A percentile compares a stretch with the other conserved stretches of the same genome.
Evolutionary conservation across 2,329 filamentous ascomycete genomes (phyloP).

Genomic region (Apiospora koreana): DNA sequence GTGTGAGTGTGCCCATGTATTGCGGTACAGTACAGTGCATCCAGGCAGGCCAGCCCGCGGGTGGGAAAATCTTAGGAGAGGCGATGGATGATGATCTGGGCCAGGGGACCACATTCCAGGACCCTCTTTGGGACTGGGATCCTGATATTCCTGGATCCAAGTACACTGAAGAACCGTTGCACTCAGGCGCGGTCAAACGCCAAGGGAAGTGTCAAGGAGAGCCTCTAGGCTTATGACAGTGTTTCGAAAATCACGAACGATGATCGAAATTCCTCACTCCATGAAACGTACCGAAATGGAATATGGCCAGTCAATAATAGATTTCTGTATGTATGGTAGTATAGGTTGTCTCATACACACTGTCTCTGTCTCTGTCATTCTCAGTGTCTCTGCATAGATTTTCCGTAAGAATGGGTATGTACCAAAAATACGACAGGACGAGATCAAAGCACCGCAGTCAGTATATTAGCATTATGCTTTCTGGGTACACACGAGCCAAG

Average conservation of each 20-base stretch:
- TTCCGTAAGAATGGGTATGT: background rate
- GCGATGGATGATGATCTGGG: constrained; percentile 38
- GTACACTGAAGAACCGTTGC: constrained; percentile 2
- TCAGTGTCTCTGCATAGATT: background rate
- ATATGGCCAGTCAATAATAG: background rate
- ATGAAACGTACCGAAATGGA: constrained; percentile 2
- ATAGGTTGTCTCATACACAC: background rate
- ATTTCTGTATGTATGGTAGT: background rate
- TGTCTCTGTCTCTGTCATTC: background rate
- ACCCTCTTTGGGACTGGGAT: constrained; percentile 9
- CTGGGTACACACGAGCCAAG: constrained; percentile 1
- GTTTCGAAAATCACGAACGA: constrained; percentile 6
- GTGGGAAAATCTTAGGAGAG: constrained; percentile 48
- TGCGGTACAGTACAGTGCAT: constrained; percentile 36
- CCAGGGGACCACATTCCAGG: constrained; percentile 18
- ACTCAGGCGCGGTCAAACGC: constrained; percentile 11
- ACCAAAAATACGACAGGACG: background rate
- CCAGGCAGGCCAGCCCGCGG: constrained; percentile 39
- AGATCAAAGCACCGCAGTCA: background rate
- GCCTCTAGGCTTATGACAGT: constrained; percentile 1
- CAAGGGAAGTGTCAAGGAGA: constrained; percentile 11
- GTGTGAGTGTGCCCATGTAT: background rate
- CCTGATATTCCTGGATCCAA: constrained; percentile 11
- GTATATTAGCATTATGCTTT: constrained; percentile 8
- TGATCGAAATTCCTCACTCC: background rate